These are phyloP conservation scores for Pleurostoma richardsiae DNA, from an alignment of 2,329 filamentous ascomycete genomes.

Conservation along the genomic window DNA sequence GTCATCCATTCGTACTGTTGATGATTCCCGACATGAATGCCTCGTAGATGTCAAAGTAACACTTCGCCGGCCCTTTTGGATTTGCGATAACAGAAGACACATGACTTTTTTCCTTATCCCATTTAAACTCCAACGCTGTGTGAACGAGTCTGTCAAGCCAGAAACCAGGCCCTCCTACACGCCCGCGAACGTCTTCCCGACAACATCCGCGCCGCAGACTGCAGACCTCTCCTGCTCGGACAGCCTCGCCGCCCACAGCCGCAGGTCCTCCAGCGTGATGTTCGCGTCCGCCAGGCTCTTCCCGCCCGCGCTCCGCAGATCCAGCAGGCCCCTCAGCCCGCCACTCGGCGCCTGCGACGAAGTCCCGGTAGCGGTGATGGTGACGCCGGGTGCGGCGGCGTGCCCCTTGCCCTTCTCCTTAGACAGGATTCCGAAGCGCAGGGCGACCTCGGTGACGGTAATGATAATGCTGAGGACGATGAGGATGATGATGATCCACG, in stretches of 20 bases:
- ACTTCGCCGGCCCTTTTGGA: too few species aligned
- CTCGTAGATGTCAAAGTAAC: too few species aligned
- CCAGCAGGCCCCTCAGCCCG: background rate
- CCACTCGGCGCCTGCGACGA: background rate
- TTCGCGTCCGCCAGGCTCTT: conserved; percentile 11
- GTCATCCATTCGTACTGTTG: too few species aligned
- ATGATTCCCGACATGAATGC: too few species aligned
- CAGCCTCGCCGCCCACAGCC: conserved; percentile 14
- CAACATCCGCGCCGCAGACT: conserved; percentile 18
- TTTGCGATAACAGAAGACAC: too few species aligned
- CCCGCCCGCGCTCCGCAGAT: conserved; percentile 6
- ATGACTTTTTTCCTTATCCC: too few species aligned
- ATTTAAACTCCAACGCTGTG: background rate
- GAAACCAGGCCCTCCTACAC: conserved; percentile 9
- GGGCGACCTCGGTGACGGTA: conserved; percentile 80
- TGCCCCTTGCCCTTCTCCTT: conserved; percentile 21
- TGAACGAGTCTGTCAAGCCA: background rate
- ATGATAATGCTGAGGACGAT: conserved; percentile 89
- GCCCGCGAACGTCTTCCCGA: conserved; percentile 21
- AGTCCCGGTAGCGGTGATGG: background rate
- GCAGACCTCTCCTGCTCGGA: conserved; percentile 17
- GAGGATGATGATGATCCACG: conserved; percentile 95
- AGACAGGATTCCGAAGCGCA: conserved; percentile 74
- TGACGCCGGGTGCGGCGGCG: background rate
- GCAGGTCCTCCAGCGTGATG: conserved; percentile 21